Base-by-base conservation (phyloP, 352 stramenopile species). In the Aphanomyces astaci region DNA sequence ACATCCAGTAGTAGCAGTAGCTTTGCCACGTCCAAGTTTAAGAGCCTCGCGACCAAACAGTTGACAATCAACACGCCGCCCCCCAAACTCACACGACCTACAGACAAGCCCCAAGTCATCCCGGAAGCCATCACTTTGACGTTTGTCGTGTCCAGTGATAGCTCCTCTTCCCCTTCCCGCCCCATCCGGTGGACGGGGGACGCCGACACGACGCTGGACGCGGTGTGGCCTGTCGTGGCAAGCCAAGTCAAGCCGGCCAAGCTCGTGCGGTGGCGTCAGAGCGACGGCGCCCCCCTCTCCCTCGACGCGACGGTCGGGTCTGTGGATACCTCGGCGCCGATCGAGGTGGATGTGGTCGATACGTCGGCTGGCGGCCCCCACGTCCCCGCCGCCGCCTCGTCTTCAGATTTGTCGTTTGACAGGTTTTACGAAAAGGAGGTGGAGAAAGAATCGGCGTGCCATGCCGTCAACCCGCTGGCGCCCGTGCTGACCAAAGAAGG, bases 401-500 rank as follows among this genome's bases (percentile, higher is more conserved):
- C 36, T 7, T 24, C 48, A 15, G 48, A n/a, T 15, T 25, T 31
- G 13, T 55, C 48, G 48, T 55, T 55, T 30, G 48, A 55, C 48
- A 55, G 48, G 10, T 55, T 55, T 55, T 55, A 55, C 48, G 48
- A 55, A 55, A 55, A 55, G 2, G 48, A 55, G 22, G 10, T 15
- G n/a, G 48, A 32, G 71, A 75, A 22, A 74, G 75, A 24, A 46
- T 79, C 67, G 51, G 49, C 45, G n/a, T 80, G 9, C 77, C 82
- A 10, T 91, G 86, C 59, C 7, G 15, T 45, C 11, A 67, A 67
- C 48, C 64, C 64, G n/a, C 27, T 66, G 17, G 51, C 52, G 25
- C 86, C 84, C 4, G 75, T 74, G 4, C 55, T 92, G 51, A 92
- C 87, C 57, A 92, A 88, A 55, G 73, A 82, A 40, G 78, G 88